Evolutionary conservation across 2,329 filamentous ascomycete genomes (phyloP).

Genomic region (Fusarium tupiense): DNA sequence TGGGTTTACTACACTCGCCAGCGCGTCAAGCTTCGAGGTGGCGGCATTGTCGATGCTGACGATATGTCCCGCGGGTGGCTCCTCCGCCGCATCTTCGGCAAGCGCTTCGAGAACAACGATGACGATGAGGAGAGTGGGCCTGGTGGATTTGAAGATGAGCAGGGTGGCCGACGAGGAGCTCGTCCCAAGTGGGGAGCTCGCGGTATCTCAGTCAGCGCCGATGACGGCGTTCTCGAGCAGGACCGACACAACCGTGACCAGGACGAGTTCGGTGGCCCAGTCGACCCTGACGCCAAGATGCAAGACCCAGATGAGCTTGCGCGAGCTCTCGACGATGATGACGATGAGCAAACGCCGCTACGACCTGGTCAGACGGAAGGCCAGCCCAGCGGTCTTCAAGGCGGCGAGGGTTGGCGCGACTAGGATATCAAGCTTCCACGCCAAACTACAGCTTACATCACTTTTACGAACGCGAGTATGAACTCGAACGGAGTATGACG

Average conservation of each 20-base stretch:
- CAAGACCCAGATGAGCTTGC: slow-evolving; percentile 73
- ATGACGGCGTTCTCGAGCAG: slow-evolving; percentile 66
- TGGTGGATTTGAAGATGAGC: slow-evolving; percentile 55
- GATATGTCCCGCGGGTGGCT: slow-evolving; percentile 89
- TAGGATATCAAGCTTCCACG: slow-evolving; percentile 24
- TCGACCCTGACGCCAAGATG: slow-evolving; percentile 73
- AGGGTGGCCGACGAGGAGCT: slow-evolving; percentile 43
- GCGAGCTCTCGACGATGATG: slow-evolving; percentile 66
- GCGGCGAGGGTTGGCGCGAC: slow-evolving; percentile 60
- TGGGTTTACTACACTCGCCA: slow-evolving; percentile 97
- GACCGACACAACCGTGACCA: slow-evolving; percentile 59
- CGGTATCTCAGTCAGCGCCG: slow-evolving; percentile 73
- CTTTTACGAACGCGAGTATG: slow-evolving; percentile 15
- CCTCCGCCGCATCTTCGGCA: slow-evolving; percentile 79
- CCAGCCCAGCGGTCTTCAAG: slow-evolving; percentile 53
- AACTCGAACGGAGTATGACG: slow-evolving; percentile 32
- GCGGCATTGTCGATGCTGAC: slow-evolving; percentile 89
- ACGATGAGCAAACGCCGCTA: slow-evolving; percentile 51
- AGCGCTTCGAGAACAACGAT: slow-evolving; percentile 57
- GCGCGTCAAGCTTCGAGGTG: slow-evolving; percentile 88
- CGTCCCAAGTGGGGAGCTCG: slow-evolving; percentile 70
- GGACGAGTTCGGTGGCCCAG: slow-evolving; percentile 56
- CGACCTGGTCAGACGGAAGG: slow-evolving; percentile 44
- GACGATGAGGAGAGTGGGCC: slow-evolving; percentile 70
- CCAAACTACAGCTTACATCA: neutral